A percentile compares a stretch with the other conserved stretches of the same genome.
These are phyloP conservation scores for Sungouiella blattae DNA, from an alignment of 805 yeast species.

Conservation along the genomic window DNA sequence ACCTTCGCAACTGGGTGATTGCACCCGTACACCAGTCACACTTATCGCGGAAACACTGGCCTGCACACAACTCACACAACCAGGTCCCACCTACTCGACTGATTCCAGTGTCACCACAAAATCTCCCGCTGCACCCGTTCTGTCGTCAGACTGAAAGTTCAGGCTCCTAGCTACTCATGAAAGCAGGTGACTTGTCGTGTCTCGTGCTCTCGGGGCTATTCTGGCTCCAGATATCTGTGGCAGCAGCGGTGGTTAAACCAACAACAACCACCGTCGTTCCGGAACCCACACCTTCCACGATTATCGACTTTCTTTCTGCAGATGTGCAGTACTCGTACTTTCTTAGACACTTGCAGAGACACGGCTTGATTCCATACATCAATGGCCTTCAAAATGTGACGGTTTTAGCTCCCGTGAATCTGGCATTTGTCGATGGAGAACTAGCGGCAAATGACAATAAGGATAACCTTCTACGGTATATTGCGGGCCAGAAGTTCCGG, in stretches of 20 bases:
- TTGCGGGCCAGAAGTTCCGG: conserved; percentile 30
- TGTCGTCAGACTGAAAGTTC: too few species aligned
- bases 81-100: too few species aligned
- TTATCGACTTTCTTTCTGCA: conserved; percentile 66
- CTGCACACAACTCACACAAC: too few species aligned
- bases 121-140: too few species aligned
- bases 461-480: conserved; percentile 23
- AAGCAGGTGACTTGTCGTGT: too few species aligned
- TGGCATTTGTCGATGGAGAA: conserved; percentile 52
- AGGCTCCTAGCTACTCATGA: too few species aligned
- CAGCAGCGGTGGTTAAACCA: background rate
- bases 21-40: too few species aligned
- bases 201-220: too few species aligned
- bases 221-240: too few species aligned
- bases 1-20: too few species aligned
- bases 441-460: conserved; percentile 17
- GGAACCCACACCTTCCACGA: conserved; percentile 34
- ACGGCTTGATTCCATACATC: conserved; percentile 58
- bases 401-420: conserved; percentile 75
- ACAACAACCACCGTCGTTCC: background rate
- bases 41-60: too few species aligned
- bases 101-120: too few species aligned
- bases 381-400: conserved; percentile 63
- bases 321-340: conserved; percentile 67
- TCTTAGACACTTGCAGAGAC: conserved; percentile 55